Conservation (phyloP, 768 basidiomycete genomes). For the Boletus tylopilopsis region DNA sequence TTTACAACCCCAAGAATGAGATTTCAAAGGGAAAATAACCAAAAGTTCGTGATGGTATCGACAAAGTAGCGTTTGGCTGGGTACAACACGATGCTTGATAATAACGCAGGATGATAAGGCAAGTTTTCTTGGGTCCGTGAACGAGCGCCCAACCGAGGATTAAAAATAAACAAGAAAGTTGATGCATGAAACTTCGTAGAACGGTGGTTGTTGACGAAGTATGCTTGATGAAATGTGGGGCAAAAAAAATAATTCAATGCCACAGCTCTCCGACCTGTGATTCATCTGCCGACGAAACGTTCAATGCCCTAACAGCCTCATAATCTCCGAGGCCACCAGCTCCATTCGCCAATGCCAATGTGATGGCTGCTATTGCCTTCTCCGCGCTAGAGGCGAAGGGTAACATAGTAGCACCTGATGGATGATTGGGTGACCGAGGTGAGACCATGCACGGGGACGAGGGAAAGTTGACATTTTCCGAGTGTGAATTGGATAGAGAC, state of each 20-base stretch:
- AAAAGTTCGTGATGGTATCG: conserved; percentile 24
- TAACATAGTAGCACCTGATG: background rate
- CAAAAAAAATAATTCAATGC: conserved; percentile 33
- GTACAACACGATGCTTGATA: conserved; percentile 29
- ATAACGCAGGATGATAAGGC: conserved; percentile 17
- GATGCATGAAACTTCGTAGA: conserved; percentile 1
- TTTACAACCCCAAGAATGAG: conserved; percentile 1
- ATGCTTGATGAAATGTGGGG: conserved; percentile 2
- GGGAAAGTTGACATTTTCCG: conserved; percentile 3
- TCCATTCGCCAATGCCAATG: conserved; percentile 60
- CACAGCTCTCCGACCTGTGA: conserved; percentile 58
- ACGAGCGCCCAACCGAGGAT: conserved; percentile 11
- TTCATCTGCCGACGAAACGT: conserved; percentile 35
- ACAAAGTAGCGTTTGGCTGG: conserved; percentile 13
- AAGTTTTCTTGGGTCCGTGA: conserved; percentile 22
- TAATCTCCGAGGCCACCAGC: conserved; percentile 61
- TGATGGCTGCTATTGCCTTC: conserved; percentile 57
- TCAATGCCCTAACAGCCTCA: conserved; percentile 40
- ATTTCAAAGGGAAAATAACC: conserved; percentile 2
- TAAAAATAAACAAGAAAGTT: conserved; percentile 28
- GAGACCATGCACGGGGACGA: conserved; percentile 10
- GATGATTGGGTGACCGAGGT: conserved; percentile 12
- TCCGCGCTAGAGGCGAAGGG: conserved; percentile 46
- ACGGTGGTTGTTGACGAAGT: background rate
- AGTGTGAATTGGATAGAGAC: conserved; percentile 2